Evolutionary conservation across 2,329 filamentous ascomycete genomes (phyloP), one percentile per base, ranked within the genome.

Genomic region (Niveomyces coronatus): DNA sequence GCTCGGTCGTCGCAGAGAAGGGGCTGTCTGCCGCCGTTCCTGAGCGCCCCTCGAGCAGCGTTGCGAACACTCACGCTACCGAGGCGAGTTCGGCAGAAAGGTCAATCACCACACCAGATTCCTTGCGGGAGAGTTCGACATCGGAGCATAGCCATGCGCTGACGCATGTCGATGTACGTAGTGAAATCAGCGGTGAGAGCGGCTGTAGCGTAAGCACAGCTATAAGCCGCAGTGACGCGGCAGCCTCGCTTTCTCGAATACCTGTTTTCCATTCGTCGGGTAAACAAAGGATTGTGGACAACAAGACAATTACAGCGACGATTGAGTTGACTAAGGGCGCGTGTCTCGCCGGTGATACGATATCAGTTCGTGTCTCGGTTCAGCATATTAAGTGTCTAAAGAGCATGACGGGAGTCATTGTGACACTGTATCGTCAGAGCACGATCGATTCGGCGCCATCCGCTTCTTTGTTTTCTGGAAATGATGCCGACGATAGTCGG

Each of bases 381-480:
- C 82, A 86, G 46, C 91, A 96, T 55, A 89, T 82, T 43, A 94
- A 93, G 57, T 74, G 79, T 41, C 76, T 96, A 52, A 86, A 89
- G 63, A 96, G 87, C 55, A 71, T 94, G 62, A 84, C 89, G 49
- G 89, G 91, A 7, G 82, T 96, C 33, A 91, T 96, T 44, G 77
- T 94, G 31, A 96, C 91, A 2, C 66, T 98, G 8, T 95, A 93
- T 56, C 78, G 91, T 31, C 85, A 94, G 57, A 87, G 87, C 17
- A 79, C 86, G 43, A 89, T 96, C 31, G 89, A 98, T 54, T 83
- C 87, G 51, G 64, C 74, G 6, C 77, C 77, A 4, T 64, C 70
- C 5, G 51, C 64, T 10, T 65, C 65, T 5, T 53, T 71, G 7
- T 74, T 76, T 43, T 58, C 62, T 36, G 56, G 61, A 33, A 60